These are phyloP conservation scores for Scutellaria galericulata DNA, from an alignment of 257 asterid species.

Conservation along the genomic window DNA sequence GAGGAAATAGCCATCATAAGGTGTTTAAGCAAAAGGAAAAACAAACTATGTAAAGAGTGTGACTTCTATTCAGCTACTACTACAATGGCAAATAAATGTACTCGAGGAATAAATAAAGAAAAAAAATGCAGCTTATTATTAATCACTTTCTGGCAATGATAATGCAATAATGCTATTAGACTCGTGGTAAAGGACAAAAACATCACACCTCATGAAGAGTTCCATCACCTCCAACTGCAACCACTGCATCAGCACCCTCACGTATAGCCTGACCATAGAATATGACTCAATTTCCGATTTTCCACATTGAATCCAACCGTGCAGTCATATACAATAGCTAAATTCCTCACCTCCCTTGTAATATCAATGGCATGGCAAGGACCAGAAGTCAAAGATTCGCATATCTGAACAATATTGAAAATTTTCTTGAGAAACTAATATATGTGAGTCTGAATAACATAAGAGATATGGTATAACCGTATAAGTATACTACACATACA, in stretches of 20 bases:
- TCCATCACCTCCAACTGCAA: slow-evolving; percentile 98
- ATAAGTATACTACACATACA: slow-evolving; percentile 1
- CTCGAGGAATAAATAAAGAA: not conserved
- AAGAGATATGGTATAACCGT: slow-evolving; percentile 1
- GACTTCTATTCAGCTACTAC: not conserved
- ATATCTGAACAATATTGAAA: slow-evolving; percentile 60
- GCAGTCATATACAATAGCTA: slow-evolving; percentile 31
- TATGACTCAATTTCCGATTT: slow-evolving; percentile 18
- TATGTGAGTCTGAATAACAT: slow-evolving; percentile 22
- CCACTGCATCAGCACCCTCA: slow-evolving; percentile 90
- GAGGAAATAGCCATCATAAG: not conserved
- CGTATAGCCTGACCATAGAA: slow-evolving; percentile 74
- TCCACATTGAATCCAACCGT: slow-evolving; percentile 23
- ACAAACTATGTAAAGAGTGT: not conserved
- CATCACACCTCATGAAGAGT: slow-evolving; percentile 86
- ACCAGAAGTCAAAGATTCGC: slow-evolving; percentile 86
- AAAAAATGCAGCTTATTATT: slow-evolving; percentile 16
- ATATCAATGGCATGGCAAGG: slow-evolving; percentile 86
- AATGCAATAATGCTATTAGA: not conserved
- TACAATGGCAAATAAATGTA: slow-evolving; percentile 17
- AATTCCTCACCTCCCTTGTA: slow-evolving; percentile 76
- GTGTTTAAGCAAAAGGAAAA: not conserved
- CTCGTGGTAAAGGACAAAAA: slow-evolving; percentile 17
- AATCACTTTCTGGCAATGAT: slow-evolving; percentile 12
- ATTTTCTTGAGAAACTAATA: not conserved